These are phyloP conservation scores for Lolium rigidum DNA, from an alignment of 176 grass and related monocot genomes.

Conservation along the genomic window DNA sequence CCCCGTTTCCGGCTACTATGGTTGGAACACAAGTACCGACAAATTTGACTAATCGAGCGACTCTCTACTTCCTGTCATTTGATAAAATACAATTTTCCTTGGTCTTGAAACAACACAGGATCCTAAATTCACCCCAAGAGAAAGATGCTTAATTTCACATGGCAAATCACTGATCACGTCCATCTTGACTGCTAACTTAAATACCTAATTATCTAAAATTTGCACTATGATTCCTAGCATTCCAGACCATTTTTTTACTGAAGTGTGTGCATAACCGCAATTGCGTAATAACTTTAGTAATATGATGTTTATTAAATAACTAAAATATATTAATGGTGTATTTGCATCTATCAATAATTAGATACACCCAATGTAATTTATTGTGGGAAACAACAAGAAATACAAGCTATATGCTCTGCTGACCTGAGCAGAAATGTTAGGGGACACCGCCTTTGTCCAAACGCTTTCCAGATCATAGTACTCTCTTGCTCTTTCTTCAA, in stretches of 20 bases:
- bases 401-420: slow-evolving; percentile 3
- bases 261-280: background rate
- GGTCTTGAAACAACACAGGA: slow-evolving; percentile 15
- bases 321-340: background rate
- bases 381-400: slow-evolving; percentile 25
- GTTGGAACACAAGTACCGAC: too few relatives aligned
- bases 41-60: too few relatives aligned
- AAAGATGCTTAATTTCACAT: background rate
- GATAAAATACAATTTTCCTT: background rate
- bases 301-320: background rate
- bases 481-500: slow-evolving; percentile 95
- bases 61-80: background rate
- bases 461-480: slow-evolving; percentile 97
- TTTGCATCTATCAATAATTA: background rate
- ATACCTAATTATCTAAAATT: background rate
- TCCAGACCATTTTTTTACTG: background rate
- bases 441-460: slow-evolving; percentile 74
- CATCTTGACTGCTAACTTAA: slow-evolving; percentile 14
- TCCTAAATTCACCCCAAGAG: background rate
- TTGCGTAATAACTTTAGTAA: background rate
- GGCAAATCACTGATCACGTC: background rate
- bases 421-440: slow-evolving; percentile 68
- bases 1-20: too few relatives aligned
- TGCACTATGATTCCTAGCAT: background rate
- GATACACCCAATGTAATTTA: background rate